These are phyloP conservation scores for Hypoxylon sp. DNA, from an alignment of 2,329 filamentous ascomycete species.

Conservation along the genomic window DNA sequence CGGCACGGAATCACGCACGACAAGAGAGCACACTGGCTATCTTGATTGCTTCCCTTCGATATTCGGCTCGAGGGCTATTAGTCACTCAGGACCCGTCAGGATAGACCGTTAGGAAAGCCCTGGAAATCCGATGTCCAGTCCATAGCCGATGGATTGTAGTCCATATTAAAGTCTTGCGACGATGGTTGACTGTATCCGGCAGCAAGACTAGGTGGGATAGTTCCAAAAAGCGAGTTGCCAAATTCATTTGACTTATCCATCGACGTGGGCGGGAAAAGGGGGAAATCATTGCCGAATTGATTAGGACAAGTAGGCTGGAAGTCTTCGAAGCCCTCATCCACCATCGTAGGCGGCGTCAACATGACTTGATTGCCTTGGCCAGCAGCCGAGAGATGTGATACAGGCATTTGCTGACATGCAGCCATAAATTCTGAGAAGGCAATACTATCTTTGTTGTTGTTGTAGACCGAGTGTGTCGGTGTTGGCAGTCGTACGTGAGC, in stretches of 20 bases:
- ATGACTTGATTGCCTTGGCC: constrained; percentile 79
- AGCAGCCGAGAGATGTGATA: constrained; percentile 75
- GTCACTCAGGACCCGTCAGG: constrained; percentile 33
- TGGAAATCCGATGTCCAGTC: constrained; percentile 51
- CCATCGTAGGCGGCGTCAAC: constrained; percentile 74
- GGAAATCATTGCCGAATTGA: constrained; percentile 72
- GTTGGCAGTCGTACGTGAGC: constrained; percentile 70
- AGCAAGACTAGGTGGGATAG: constrained; percentile 65
- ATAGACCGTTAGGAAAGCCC: constrained; percentile 29
- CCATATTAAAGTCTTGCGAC: constrained; percentile 63
- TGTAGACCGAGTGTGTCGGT: constrained; percentile 61
- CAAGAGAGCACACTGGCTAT: constrained; percentile 17
- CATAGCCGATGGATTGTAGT: constrained; percentile 48
- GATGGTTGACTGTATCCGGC: constrained; percentile 67
- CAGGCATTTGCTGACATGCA: constrained; percentile 58
- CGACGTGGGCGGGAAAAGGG: constrained; percentile 67
- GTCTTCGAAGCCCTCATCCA: constrained; percentile 77
- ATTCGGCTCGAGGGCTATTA: not conserved
- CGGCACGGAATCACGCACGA: constrained; percentile 14
- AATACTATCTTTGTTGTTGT: constrained; percentile 63
- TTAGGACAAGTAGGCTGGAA: constrained; percentile 58
- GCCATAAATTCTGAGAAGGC: constrained; percentile 60
- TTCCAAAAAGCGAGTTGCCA: constrained; percentile 62
- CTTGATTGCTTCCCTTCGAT: constrained; percentile 6
- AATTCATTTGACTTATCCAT: constrained; percentile 60